phyloP scores from a whole-genome alignment of 2,329 filamentous ascomycete species.

The Epichloe scottii region DNA sequence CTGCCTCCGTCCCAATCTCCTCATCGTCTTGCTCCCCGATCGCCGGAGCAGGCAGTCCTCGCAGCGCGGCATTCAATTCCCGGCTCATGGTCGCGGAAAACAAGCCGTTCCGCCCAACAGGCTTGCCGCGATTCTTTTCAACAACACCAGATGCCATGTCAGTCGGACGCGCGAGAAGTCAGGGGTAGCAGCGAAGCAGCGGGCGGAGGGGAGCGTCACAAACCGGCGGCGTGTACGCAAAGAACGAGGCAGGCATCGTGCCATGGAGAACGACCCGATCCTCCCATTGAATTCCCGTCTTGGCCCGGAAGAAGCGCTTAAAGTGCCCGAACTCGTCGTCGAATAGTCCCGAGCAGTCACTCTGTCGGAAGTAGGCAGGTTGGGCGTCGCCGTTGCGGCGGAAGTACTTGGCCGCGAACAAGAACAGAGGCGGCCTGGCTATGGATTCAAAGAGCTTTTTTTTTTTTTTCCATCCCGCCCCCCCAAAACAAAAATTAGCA shows the following conservation, averaged over 20 bases:
- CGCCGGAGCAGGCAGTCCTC: constrained; percentile 8
- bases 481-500: too few species aligned
- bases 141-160: not conserved
- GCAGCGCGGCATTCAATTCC: constrained; percentile 20
- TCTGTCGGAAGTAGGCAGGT: constrained; percentile 26
- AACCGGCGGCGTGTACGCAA: constrained; percentile 36
- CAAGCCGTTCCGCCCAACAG: constrained; percentile 22
- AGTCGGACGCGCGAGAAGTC: not conserved
- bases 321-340: constrained; percentile 36
- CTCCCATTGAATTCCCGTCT: constrained; percentile 49
- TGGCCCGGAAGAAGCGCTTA: constrained; percentile 41
- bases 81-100: constrained; percentile 21
- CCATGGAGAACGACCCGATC: constrained; percentile 30
- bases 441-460: constrained; percentile 57
- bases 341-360: constrained; percentile 26
- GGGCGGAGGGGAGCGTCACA: constrained; percentile 10
- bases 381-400: constrained; percentile 26
- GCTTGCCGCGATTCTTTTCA: constrained; percentile 23
- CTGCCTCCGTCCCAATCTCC: not conserved
- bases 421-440: constrained; percentile 45
- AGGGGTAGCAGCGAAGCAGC: not conserved
- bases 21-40: not conserved
- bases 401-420: constrained; percentile 40
- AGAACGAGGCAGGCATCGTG: constrained; percentile 19
- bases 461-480: not conserved